Evolutionary conservation across 2,329 filamentous ascomycete species (phyloP).

Genomic region (Microsporum audouinii): DNA sequence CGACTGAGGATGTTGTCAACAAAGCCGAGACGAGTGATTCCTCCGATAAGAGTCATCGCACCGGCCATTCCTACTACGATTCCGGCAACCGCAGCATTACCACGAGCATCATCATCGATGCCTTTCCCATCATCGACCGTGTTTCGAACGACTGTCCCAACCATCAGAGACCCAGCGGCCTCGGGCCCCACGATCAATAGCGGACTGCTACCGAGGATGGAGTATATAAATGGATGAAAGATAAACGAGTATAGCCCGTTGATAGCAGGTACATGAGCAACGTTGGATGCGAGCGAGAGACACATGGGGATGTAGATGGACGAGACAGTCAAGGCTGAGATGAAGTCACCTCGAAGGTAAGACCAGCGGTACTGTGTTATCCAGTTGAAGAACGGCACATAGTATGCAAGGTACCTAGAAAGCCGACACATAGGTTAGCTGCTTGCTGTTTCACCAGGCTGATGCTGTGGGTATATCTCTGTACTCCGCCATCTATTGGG

Average conservation of each 20-base stretch:
- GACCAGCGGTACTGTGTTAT: conserved; percentile 72
- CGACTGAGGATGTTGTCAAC: conserved; percentile 87
- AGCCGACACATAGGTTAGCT: conserved; percentile 8
- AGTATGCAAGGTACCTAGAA: conserved; percentile 75
- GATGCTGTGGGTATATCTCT: not conserved
- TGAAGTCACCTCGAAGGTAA: conserved; percentile 73
- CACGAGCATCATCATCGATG: conserved; percentile 52
- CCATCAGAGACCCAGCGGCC: conserved; percentile 80
- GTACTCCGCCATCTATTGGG: not conserved
- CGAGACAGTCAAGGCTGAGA: conserved; percentile 89
- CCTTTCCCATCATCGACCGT: conserved; percentile 60
- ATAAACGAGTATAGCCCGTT: conserved; percentile 91
- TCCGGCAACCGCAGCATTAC: conserved; percentile 75
- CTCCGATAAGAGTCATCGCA: conserved; percentile 76
- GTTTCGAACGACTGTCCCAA: conserved; percentile 72
- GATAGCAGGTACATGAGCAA: conserved; percentile 84
- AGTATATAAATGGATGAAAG: conserved; percentile 84
- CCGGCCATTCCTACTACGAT: conserved; percentile 81
- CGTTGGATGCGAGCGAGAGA: conserved; percentile 80
- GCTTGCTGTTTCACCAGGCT: not conserved
- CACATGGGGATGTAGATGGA: conserved; percentile 98
- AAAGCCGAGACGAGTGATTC: conserved; percentile 76
- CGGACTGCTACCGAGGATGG: conserved; percentile 78
- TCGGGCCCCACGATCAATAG: conserved; percentile 92
- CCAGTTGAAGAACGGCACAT: conserved; percentile 85